These are phyloP conservation scores for Spathaspora passalidarum DNA, from an alignment of 805 yeast genomes.

Conservation along the genomic window DNA sequence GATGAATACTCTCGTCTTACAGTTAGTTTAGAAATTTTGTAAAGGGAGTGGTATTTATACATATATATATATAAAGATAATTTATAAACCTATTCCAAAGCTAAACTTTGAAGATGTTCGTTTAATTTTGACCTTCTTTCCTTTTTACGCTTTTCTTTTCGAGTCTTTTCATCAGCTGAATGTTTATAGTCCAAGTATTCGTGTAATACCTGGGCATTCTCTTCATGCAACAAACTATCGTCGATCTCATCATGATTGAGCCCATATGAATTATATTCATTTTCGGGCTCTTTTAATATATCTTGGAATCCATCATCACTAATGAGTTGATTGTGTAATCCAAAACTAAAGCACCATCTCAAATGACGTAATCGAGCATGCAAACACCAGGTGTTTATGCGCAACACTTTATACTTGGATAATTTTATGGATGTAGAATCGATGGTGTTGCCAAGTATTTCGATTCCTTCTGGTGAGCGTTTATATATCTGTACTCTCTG, in stretches of 20 bases:
- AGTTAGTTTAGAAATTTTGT: neutral
- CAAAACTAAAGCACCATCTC: constrained; percentile 51
- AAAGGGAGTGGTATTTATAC: neutral
- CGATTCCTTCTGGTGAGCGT: constrained; percentile 33
- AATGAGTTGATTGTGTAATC: constrained; percentile 48
- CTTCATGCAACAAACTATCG: constrained; percentile 11
- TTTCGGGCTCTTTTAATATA: constrained; percentile 33
- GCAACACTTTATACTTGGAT: constrained; percentile 43
- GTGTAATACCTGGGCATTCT: constrained; percentile 5
- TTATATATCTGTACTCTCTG: constrained; percentile 35
- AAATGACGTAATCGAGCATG: constrained; percentile 47
- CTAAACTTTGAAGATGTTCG: constrained; percentile 29
- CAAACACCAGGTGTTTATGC: constrained; percentile 50
- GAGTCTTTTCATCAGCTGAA: constrained; percentile 27
- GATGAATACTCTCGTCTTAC: neutral
- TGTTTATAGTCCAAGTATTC: constrained; percentile 15
- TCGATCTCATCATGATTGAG: constrained; percentile 11
- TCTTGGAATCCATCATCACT: constrained; percentile 32
- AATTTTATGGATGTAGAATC: constrained; percentile 39
- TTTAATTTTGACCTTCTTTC: constrained; percentile 34
- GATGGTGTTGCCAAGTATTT: constrained; percentile 26
- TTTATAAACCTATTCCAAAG: neutral
- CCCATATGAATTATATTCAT: constrained; percentile 14
- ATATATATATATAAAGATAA: too few relatives aligned
- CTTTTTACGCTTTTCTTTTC: constrained; percentile 34